Conservation (phyloP, 2,329 filamentous ascomycete species). For the Arthrocladium fulminans region DNA sequence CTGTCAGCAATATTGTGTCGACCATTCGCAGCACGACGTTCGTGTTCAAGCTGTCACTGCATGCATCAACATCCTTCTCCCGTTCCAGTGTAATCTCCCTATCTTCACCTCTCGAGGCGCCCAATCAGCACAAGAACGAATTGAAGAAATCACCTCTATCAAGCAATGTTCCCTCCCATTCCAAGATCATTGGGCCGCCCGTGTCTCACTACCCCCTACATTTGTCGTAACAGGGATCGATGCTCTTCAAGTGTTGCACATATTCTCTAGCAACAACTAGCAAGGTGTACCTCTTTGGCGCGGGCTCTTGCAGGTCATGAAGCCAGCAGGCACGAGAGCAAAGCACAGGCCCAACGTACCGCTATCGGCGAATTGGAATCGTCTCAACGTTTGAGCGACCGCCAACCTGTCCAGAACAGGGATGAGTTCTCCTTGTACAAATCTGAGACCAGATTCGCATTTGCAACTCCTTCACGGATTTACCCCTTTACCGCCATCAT, state of each 20-base stretch:
- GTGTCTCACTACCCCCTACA: constrained; percentile 75
- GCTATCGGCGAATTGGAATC: too few species aligned
- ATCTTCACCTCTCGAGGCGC: constrained; percentile 33
- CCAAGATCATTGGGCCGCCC: constrained; percentile 26
- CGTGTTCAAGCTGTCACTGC: constrained; percentile 81
- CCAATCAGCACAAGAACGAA: constrained; percentile 15
- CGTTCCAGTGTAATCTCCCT: constrained; percentile 62
- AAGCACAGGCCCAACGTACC: too few species aligned
- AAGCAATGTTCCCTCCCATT: constrained; percentile 9
- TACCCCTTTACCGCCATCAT: too few species aligned
- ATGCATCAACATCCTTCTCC: constrained; percentile 84
- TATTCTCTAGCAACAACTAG: constrained; percentile 97
- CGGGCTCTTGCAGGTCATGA: too few species aligned
- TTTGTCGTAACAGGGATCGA: constrained; percentile 91
- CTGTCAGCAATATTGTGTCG: constrained; percentile 84
- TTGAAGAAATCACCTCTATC: constrained; percentile 15
- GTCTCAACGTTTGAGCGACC: too few species aligned
- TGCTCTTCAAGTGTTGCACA: constrained; percentile 73
- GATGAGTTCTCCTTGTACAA: too few species aligned
- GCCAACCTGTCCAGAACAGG: too few species aligned
- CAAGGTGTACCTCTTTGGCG: too few species aligned
- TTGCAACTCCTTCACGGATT: too few species aligned
- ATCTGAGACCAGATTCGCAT: too few species aligned
- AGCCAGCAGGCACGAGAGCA: too few species aligned
- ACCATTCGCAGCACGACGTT: constrained; percentile 75